Percentiles rank a stretch among this genome's conserved stretches.
Conservation (phyloP, 2,329 filamentous ascomycete genomes). For the Ophiostoma triangulosporum region DNA sequence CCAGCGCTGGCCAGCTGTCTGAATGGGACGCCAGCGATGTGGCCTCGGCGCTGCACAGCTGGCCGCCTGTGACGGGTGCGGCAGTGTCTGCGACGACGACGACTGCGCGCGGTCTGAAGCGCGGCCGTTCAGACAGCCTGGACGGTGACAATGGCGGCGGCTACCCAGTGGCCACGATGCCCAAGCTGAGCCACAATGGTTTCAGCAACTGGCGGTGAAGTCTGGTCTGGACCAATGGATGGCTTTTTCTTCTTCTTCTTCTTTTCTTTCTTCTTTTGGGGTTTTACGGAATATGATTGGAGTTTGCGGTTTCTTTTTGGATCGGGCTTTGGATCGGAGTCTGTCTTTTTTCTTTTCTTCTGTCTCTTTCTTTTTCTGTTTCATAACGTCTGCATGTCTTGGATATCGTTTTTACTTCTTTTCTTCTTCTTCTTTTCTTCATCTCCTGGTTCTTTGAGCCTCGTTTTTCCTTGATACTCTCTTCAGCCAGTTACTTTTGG, state of each 20-base stretch:
- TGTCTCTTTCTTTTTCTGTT: neutral
- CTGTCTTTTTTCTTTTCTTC: neutral
- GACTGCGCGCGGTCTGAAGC: constrained; percentile 19
- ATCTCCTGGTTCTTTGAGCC: constrained; percentile 8
- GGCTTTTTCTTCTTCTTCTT: neutral
- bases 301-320: neutral
- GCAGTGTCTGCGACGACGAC: constrained; percentile 6
- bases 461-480: constrained; percentile 9
- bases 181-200: constrained; percentile 13
- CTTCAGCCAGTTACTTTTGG: neutral
- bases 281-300: constrained; percentile 9
- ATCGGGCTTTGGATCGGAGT: neutral
- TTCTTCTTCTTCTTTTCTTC: neutral
- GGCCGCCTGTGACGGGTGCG: constrained; percentile 4
- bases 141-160: constrained; percentile 14
- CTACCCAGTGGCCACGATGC: constrained; percentile 14
- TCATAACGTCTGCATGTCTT: neutral
- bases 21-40: constrained; percentile 16
- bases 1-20: constrained; percentile 9
- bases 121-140: constrained; percentile 21
- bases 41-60: constrained; percentile 11
- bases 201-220: constrained; percentile 14
- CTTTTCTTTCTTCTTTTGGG: neutral
- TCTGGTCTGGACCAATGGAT: neutral
- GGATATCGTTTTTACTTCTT: neutral